Evolutionary conservation across 1,284 basidiomycete species (phyloP).

Genomic region (Trametes polyzona): DNA sequence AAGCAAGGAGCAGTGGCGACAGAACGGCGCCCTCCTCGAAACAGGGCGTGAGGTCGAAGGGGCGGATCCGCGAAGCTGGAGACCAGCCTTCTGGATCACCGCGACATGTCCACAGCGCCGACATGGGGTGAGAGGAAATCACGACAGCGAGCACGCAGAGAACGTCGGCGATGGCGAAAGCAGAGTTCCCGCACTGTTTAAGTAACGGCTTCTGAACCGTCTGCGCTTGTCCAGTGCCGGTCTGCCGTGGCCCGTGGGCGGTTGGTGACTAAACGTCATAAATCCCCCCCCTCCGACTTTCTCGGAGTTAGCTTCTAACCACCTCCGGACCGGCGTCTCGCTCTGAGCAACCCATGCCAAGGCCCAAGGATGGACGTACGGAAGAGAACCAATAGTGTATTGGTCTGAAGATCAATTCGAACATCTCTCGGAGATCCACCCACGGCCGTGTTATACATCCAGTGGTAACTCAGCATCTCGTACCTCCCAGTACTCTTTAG

Average conservation of each 20-base stretch:
- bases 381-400: no score
- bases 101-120: constrained; percentile 40
- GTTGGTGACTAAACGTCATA: constrained; percentile 10
- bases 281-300: neutral
- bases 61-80: constrained; percentile 59
- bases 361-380: no score
- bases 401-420: no score
- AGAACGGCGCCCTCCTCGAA: constrained; percentile 79
- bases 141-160: constrained; percentile 35
- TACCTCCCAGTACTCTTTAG: no score
- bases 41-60: constrained; percentile 85
- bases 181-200: neutral
- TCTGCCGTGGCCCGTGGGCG: constrained; percentile 4
- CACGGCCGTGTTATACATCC: no score
- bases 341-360: no score
- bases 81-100: constrained; percentile 65
- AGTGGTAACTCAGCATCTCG: no score
- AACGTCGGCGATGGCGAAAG: constrained; percentile 33
- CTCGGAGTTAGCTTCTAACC: neutral
- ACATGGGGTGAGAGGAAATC: constrained; percentile 24
- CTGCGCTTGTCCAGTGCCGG: neutral
- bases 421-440: no score
- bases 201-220: neutral
- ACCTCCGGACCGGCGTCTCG: no score
- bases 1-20: constrained; percentile 51